Evolutionary conservation across 1,284 basidiomycete genomes (phyloP).

Genomic region (Ustilago crameri): DNA sequence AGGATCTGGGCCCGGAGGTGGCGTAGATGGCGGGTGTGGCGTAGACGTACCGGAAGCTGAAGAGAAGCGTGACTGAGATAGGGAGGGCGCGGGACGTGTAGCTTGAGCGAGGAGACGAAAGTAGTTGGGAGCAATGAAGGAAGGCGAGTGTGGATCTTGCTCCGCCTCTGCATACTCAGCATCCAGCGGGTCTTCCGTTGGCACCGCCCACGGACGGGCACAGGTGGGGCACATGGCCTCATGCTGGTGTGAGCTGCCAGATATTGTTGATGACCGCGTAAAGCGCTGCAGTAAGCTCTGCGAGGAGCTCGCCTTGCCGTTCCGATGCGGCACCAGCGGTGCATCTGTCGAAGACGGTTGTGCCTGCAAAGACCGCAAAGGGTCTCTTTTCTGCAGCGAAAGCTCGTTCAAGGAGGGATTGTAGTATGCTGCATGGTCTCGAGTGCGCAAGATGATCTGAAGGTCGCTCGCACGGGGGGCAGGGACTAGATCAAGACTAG

Average conservation of each 20-base stretch:
- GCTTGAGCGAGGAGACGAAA: slow-evolving; percentile 56
- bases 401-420: slow-evolving; percentile 47
- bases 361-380: no score
- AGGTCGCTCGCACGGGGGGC: slow-evolving; percentile 38
- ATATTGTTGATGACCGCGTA: neutral
- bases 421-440: slow-evolving; percentile 55
- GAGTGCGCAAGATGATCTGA: slow-evolving; percentile 58
- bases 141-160: slow-evolving; percentile 15
- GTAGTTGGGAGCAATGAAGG: slow-evolving; percentile 56
- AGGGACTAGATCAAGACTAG: slow-evolving; percentile 47
- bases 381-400: slow-evolving; percentile 32
- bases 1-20: slow-evolving; percentile 15
- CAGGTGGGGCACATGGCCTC: slow-evolving; percentile 41
- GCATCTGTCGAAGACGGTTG: no score
- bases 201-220: slow-evolving; percentile 31
- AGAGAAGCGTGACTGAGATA: slow-evolving; percentile 14
- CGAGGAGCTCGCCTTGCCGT: neutral
- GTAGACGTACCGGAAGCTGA: slow-evolving; percentile 25
- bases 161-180: neutral
- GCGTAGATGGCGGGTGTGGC: slow-evolving; percentile 8
- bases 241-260: neutral
- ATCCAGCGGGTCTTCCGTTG: neutral
- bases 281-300: slow-evolving; percentile 21
- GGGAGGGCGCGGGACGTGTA: slow-evolving; percentile 7
- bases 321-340: slow-evolving; percentile 20